Evolutionary conservation across 2,329 filamentous ascomycete species (phyloP).

Genomic region (Fusarium anguioides): DNA sequence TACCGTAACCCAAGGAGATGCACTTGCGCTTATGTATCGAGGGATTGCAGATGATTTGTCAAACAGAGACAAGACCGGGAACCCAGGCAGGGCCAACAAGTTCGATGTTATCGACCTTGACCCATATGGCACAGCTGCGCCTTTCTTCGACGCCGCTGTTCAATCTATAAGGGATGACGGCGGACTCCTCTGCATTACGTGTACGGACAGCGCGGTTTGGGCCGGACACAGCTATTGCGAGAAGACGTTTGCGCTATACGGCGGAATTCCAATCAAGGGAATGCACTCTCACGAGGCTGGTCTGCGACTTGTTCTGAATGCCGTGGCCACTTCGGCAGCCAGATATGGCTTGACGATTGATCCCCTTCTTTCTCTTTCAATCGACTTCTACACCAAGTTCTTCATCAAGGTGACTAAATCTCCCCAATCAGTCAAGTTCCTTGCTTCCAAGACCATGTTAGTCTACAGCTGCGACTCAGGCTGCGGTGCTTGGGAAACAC

Average conservation of each 20-base stretch:
- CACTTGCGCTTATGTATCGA: constrained; percentile 90
- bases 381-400: constrained; percentile 93
- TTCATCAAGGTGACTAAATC: constrained; percentile 87
- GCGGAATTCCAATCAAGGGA: constrained; percentile 87
- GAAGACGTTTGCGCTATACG: constrained; percentile 94
- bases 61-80: constrained; percentile 53
- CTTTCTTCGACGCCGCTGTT: constrained; percentile 90
- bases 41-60: constrained; percentile 67
- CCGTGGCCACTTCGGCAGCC: constrained; percentile 81
- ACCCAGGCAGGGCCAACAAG: constrained; percentile 57
- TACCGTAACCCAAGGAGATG: constrained; percentile 80
- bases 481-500: constrained; percentile 91
- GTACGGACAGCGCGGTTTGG: constrained; percentile 95
- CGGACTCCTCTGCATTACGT: constrained; percentile 92
- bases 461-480: constrained; percentile 91
- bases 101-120: constrained; percentile 98
- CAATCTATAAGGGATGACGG: constrained; percentile 86
- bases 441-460: constrained; percentile 91
- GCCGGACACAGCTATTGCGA: constrained; percentile 94
- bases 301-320: constrained; percentile 84
- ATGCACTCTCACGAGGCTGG: constrained; percentile 89
- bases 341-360: constrained; percentile 90
- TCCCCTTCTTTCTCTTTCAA: constrained; percentile 89
- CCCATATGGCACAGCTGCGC: constrained; percentile 92
- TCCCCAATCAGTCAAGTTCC: constrained; percentile 87